phyloP scores from a whole-genome alignment of 768 basidiomycete species.

The Suillus lakei region DNA sequence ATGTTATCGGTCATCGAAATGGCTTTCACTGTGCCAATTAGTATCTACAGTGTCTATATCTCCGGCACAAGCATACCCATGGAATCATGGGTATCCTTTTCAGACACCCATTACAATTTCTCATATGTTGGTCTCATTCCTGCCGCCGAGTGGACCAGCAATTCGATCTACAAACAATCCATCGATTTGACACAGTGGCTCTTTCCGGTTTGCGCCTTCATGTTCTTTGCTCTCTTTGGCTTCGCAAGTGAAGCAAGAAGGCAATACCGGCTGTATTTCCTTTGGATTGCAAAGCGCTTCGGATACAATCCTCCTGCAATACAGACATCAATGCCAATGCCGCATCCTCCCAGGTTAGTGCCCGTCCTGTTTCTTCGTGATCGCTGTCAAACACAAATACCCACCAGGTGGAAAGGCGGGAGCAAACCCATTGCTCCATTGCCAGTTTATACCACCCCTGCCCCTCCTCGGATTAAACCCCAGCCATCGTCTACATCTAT shows the following conservation, averaged over 20 bases:
- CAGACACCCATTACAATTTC: slow-evolving; percentile 53
- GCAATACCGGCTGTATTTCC: slow-evolving; percentile 43
- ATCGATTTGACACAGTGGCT: slow-evolving; percentile 56
- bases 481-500: not conserved
- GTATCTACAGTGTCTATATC: slow-evolving; percentile 42
- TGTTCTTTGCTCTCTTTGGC: slow-evolving; percentile 74
- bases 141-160: slow-evolving; percentile 45
- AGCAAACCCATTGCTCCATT: not conserved
- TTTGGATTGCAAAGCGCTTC: not conserved
- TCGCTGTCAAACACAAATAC: not conserved
- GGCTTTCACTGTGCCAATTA: slow-evolving; percentile 51
- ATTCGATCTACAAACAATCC: slow-evolving; percentile 27
- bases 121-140: slow-evolving; percentile 48
- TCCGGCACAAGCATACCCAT: slow-evolving; percentile 36
- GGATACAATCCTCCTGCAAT: not conserved
- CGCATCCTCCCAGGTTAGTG: not conserved
- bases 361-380: not conserved
- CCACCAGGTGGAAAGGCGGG: not conserved
- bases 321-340: not conserved
- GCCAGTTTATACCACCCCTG: not conserved
- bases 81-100: slow-evolving; percentile 55
- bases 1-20: slow-evolving; percentile 52
- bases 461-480: not conserved
- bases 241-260: slow-evolving; percentile 63
- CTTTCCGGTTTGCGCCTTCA: slow-evolving; percentile 49